Percentiles rank a stretch among this genome's conserved stretches.
phyloP scores from a whole-genome alignment of 192 early-diverging fungal genomes.

The Coemansia sp. region DNA sequence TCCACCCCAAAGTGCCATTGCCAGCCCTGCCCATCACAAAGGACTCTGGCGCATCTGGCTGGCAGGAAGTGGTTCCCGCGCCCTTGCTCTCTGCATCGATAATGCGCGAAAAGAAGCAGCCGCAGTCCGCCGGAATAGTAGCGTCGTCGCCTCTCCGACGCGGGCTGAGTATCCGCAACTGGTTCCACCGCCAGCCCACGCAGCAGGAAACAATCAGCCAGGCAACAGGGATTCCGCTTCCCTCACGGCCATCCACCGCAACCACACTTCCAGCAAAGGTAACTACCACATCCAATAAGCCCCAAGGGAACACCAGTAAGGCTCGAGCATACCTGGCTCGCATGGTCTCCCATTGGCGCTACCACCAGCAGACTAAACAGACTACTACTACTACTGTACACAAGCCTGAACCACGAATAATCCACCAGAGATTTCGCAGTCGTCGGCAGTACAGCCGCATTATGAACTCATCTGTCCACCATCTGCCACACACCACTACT shows the following conservation, averaged over 20 bases:
- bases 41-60: not conserved
- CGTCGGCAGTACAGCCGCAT: not conserved
- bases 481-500: not conserved
- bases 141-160: slow-evolving; percentile 10
- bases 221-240: not conserved
- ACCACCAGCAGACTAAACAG: not conserved
- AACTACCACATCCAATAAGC: slow-evolving; percentile 6
- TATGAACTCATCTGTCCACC: not conserved
- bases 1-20: not conserved
- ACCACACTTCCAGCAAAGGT: slow-evolving; percentile 10
- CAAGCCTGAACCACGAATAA: not conserved
- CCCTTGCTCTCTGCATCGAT: not conserved
- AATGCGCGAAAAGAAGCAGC: not conserved
- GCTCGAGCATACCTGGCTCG: not conserved
- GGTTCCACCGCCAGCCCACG: slow-evolving; percentile 25
- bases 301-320: not conserved
- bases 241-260: slow-evolving; percentile 3
- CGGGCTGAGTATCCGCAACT: slow-evolving; percentile 32
- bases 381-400: not conserved
- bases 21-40: not conserved
- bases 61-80: not conserved
- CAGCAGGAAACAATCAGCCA: not conserved
- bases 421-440: slow-evolving; percentile 2
- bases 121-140: not conserved
- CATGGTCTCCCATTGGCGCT: not conserved